phyloP scores from a whole-genome alignment of 768 basidiomycete species.

The Fomitopsis pulvina region DNA sequence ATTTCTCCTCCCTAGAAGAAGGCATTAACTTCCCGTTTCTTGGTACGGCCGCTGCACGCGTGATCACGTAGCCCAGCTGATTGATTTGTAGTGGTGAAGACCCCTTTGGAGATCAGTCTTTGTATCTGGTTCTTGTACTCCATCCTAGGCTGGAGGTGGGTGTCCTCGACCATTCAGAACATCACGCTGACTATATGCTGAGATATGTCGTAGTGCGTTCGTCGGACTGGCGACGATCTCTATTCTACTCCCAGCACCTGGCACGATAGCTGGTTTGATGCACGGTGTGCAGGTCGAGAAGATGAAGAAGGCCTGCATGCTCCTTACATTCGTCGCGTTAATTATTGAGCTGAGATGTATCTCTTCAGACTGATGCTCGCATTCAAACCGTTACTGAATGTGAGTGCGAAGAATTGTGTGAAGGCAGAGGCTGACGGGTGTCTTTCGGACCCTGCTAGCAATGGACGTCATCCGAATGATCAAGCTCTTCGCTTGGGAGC shows the following conservation, averaged over 20 bases:
- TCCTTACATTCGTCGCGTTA: not conserved
- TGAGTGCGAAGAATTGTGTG: no score
- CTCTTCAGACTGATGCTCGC: conserved; percentile 35
- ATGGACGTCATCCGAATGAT: conserved; percentile 38
- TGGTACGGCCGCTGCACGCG: not conserved
- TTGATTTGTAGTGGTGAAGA: conserved; percentile 17
- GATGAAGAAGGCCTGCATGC: conserved; percentile 31
- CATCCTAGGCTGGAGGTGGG: conserved; percentile 47
- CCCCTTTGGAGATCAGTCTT: conserved; percentile 34
- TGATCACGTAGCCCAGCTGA: not conserved
- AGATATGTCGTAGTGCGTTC: conserved; percentile 24
- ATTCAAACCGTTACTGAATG: conserved; percentile 40
- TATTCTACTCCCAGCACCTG: conserved; percentile 37
- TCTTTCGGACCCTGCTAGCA: conserved; percentile 20
- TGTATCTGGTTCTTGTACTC: conserved; percentile 36
- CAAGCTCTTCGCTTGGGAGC: conserved; percentile 42
- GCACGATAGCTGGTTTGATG: conserved; percentile 30
- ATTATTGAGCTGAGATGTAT: not conserved
- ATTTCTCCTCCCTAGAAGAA: conserved; percentile 31
- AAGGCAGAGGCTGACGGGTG: no score
- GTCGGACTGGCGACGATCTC: conserved; percentile 37
- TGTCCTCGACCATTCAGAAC: not conserved
- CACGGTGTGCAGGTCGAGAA: conserved; percentile 29
- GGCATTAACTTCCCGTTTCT: conserved; percentile 21
- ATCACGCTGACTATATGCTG: conserved; percentile 23